Conservation (phyloP, 1,139 yeast genomes). For the Diutina ranongensis region DNA sequence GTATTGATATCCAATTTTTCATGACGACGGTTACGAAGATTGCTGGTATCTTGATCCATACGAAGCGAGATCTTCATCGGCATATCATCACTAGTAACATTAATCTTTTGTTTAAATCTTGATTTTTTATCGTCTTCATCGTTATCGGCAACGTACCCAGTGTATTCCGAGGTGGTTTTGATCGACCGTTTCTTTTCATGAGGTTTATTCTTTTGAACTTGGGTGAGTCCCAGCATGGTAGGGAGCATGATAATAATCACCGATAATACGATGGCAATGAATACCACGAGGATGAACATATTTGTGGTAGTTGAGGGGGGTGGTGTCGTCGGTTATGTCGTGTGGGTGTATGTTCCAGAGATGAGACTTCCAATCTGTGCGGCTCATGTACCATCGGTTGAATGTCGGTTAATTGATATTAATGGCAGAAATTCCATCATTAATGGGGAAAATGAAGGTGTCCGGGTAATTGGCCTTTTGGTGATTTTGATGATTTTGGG, state of each 20-base stretch:
- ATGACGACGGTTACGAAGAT: neutral
- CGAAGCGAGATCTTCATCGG: slow-evolving; percentile 20
- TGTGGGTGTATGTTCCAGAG: too few relatives aligned
- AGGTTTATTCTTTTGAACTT: slow-evolving; percentile 15
- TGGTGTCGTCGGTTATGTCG: neutral
- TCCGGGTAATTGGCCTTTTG: too few relatives aligned
- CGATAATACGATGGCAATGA: slow-evolving; percentile 18
- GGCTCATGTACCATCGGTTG: neutral
- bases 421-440: too few relatives aligned
- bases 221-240: slow-evolving; percentile 27
- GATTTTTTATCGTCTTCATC: neutral
- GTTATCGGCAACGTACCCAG: neutral
- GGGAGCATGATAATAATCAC: slow-evolving; percentile 25
- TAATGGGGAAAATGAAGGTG: too few relatives aligned
- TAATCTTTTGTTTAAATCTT: slow-evolving; percentile 19
- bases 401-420: too few relatives aligned
- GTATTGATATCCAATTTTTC: neutral
- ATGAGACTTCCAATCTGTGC: too few relatives aligned
- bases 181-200: slow-evolving; percentile 11
- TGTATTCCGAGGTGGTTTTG: neutral
- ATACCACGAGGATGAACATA: slow-evolving; percentile 21
- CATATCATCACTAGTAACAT: slow-evolving; percentile 27
- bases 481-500: too few relatives aligned
- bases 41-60: neutral
- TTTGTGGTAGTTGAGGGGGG: neutral